phyloP scores from a whole-genome alignment of 225 moss, liverwort and hornwort genomes.

The Physcomitrium patens region DNA sequence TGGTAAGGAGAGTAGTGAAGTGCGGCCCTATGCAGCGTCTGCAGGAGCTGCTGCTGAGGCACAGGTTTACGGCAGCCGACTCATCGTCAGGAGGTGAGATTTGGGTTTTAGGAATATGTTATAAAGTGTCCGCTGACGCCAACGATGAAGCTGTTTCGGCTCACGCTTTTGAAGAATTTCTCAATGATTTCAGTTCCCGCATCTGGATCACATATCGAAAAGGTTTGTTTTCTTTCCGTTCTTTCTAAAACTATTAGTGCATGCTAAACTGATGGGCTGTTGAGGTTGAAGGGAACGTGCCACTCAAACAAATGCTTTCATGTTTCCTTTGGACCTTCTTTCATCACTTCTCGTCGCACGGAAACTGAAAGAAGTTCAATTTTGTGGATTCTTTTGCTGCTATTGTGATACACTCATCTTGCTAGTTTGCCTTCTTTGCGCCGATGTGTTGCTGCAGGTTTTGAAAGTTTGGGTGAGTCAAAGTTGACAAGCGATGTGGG shows the following conservation, averaged over 20 bases:
- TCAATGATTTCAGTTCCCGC: constrained; percentile 85
- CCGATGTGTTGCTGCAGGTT: constrained; percentile 63
- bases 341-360: not conserved
- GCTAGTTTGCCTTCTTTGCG: no score
- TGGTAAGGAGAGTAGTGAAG: constrained; percentile 68
- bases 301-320: no score
- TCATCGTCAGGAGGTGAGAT: constrained; percentile 80
- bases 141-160: constrained; percentile 59
- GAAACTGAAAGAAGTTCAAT: not conserved
- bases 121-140: constrained; percentile 68
- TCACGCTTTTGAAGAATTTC: constrained; percentile 71
- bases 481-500: constrained; percentile 92
- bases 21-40: constrained; percentile 97
- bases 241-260: not conserved
- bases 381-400: not conserved
- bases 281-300: not conserved
- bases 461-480: constrained; percentile 78
- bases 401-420: no score
- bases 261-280: not conserved
- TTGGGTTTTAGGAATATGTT: constrained; percentile 93
- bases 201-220: constrained; percentile 93
- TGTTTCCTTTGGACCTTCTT: not conserved
- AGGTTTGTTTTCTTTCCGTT: constrained; percentile 48
- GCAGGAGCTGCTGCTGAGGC: constrained; percentile 90
- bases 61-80: constrained; percentile 75